Evolutionary conservation across 2,329 filamentous ascomycete species (phyloP).

Genomic region (Ophiostoma quercus): DNA sequence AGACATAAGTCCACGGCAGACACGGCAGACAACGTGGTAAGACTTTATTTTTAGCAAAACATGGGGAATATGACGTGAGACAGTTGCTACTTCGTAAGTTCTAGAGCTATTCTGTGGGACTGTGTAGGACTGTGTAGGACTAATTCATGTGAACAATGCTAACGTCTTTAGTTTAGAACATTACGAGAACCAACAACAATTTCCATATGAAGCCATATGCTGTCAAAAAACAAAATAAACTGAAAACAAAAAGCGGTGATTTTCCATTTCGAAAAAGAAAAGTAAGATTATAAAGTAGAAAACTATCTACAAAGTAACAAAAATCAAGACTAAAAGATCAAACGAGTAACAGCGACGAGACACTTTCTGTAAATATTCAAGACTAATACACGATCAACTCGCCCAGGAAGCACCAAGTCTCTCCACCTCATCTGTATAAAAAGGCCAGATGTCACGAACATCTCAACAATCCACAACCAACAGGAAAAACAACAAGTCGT

Average conservation of each 20-base stretch:
- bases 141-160: neutral
- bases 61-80: neutral
- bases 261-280: neutral
- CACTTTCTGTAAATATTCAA: neutral
- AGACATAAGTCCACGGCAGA: neutral
- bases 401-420: neutral
- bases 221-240: too few relatives aligned
- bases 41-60: neutral
- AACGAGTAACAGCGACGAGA: neutral
- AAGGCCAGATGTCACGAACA: neutral
- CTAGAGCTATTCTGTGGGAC: neutral
- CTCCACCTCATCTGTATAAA: neutral
- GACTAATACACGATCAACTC: neutral
- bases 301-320: neutral
- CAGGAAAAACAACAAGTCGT: conserved; percentile 15
- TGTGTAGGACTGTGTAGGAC: neutral
- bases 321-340: neutral
- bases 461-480: neutral
- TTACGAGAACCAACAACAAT: too few relatives aligned
- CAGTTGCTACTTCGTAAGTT: neutral
- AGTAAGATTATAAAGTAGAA: neutral
- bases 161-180: too few relatives aligned
- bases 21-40: neutral
- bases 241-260: neutral
- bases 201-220: too few relatives aligned